Evolutionary conservation across 2,329 filamentous ascomycete genomes (phyloP), one percentile per base, ranked within the genome.

Genomic region (Coniochaeta hoffmannii): DNA sequence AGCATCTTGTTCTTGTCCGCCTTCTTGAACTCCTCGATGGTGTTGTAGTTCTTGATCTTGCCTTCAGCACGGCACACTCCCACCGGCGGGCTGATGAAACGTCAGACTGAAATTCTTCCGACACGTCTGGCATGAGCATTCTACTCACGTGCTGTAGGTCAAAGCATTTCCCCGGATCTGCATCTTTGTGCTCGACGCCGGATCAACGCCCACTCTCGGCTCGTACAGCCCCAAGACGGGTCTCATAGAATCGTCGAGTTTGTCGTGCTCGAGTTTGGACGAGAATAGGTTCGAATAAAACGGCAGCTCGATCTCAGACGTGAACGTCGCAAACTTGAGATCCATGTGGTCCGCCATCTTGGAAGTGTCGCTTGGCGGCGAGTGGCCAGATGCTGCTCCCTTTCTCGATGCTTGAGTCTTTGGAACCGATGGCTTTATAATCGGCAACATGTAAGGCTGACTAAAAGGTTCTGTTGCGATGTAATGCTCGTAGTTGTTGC

Each of bases 201-300:
- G 84, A 36, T 85, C 74, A 63, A 90, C 87, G 41, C 78, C 77
- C 11, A 85, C 77, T 44, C 88, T 87, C 62, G 94, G 85, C 72
- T 97, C 90, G 69, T 99, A 99, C 44, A 96, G 74, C 4, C 94
- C 94, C 30, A 96, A 79, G 2, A 97, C 81, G 58, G 87, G 86
- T 46, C 93, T 88, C 24, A 91, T 89, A 10, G 92, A 96, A 71
- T 96, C 93, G 74, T 97, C 89, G 53, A 99, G 89, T 73, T 92
- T 96, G 75, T 97, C 94, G 80, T 96, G 87, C 70, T 97, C 91
- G 68, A 99, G 90, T 74, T 99, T 99, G 62, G 88, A 88, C 6
- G 87, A 85, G 57, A 95, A 94, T n/a, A 99, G 82, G 5, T 90
- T 87, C 49, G 89, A 88, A 69, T 97, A 99, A 73, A 99, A 99